These are phyloP conservation scores for Dothideomycetes sp. DNA, from an alignment of 2,329 filamentous ascomycete species.

Conservation along the genomic window DNA sequence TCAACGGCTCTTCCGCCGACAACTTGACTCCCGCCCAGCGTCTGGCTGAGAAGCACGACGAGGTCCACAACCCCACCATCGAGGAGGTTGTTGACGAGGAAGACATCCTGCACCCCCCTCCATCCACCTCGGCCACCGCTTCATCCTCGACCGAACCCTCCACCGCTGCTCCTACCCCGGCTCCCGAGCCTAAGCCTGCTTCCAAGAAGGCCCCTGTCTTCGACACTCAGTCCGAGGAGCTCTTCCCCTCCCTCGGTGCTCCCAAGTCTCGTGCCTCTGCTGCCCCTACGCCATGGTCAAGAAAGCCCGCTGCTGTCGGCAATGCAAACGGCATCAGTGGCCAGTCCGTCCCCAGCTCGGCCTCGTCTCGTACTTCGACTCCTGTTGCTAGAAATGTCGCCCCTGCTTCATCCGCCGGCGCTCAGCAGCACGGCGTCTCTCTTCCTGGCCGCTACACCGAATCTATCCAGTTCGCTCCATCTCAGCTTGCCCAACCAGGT, in stretches of 20 bases:
- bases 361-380: conserved; percentile 51
- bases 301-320: conserved; percentile 45
- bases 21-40: conserved; percentile 42
- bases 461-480: conserved; percentile 61
- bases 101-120: conserved; percentile 46
- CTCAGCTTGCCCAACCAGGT: conserved; percentile 64
- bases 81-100: conserved; percentile 75
- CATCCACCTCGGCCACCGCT: conserved; percentile 34
- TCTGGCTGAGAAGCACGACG: conserved; percentile 45
- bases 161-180: conserved; percentile 34
- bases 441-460: conserved; percentile 80
- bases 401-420: conserved; percentile 39
- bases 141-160: conserved; percentile 34
- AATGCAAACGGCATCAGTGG: conserved; percentile 46
- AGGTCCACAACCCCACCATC: conserved; percentile 61
- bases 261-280: conserved; percentile 55
- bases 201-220: conserved; percentile 33
- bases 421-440: conserved; percentile 42
- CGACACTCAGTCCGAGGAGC: conserved; percentile 80
- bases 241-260: conserved; percentile 84
- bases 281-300: conserved; percentile 69
- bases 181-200: conserved; percentile 15
- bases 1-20: conserved; percentile 19
- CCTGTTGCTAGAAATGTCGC: conserved; percentile 50
- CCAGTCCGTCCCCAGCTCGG: conserved; percentile 42